Conservation (phyloP, 2,329 filamentous ascomycete genomes). For the Neodidymelliopsis sp. region DNA sequence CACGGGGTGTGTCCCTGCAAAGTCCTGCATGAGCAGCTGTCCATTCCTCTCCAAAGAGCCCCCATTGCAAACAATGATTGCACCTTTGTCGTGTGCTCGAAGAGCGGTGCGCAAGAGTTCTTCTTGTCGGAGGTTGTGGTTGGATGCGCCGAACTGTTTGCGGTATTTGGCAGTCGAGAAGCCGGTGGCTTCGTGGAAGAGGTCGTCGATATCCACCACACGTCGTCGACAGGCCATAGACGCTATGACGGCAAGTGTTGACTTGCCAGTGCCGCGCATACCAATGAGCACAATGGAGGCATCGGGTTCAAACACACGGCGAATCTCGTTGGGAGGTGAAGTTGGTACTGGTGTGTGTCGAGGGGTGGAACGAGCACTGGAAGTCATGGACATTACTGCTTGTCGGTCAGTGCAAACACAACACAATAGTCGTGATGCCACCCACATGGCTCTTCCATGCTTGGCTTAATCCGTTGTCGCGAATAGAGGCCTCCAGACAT, state of each 20-base stretch:
- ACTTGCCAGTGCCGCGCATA: conserved; percentile 77
- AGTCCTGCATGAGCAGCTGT: conserved; percentile 67
- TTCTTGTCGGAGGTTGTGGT: conserved; percentile 70
- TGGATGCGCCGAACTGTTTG: conserved; percentile 65
- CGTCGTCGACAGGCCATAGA: conserved; percentile 73
- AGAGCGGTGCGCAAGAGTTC: conserved; percentile 68
- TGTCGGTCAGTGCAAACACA: conserved; percentile 10
- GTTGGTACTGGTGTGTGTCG: conserved; percentile 36
- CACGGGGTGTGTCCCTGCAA: conserved; percentile 71
- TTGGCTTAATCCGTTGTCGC: conserved; percentile 7
- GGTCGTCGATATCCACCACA: conserved; percentile 72
- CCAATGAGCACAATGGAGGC: conserved; percentile 77
- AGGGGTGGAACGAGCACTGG: conserved; percentile 39
- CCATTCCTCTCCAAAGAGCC: conserved; percentile 71
- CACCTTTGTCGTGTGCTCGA: conserved; percentile 64
- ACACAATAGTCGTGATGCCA: not conserved
- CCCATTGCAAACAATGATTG: conserved; percentile 75
- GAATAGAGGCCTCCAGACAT: conserved; percentile 4
- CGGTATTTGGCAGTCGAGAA: conserved; percentile 69
- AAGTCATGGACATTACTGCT: conserved; percentile 28
- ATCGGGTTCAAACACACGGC: conserved; percentile 62
- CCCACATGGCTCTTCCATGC: conserved; percentile 18
- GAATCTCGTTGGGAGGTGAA: conserved; percentile 25
- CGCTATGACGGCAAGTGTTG: conserved; percentile 77
- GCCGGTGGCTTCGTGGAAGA: conserved; percentile 71